Evolutionary conservation across 139 green algal genomes (phyloP).

Genomic region (Chlorella sp.): DNA sequence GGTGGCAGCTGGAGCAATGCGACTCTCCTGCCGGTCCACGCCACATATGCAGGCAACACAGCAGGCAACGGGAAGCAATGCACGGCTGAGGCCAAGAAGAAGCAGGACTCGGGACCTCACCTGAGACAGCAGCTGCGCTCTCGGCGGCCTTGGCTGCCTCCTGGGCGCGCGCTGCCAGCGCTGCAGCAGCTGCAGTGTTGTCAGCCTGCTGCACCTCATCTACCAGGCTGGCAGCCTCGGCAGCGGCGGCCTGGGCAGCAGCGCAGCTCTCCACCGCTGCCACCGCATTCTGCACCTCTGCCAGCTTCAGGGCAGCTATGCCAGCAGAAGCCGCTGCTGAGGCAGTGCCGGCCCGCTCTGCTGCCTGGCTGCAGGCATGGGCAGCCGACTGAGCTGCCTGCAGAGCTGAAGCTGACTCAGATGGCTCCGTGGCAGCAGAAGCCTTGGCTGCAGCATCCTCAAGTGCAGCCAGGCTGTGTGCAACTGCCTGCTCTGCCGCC

Average conservation of each 20-base stretch:
- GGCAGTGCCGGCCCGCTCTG: constrained; percentile 1
- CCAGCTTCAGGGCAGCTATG: not conserved
- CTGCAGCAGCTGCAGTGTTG: not conserved
- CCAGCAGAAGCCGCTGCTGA: not conserved
- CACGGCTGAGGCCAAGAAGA: not conserved
- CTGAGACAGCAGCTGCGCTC: not conserved
- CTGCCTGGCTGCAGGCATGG: not conserved
- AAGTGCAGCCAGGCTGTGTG: not conserved
- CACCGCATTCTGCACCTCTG: not conserved
- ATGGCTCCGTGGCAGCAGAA: not conserved
- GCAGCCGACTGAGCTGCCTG: not conserved
- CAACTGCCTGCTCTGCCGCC: not conserved
- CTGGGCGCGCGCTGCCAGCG: constrained; percentile 4
- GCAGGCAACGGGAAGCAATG: not conserved
- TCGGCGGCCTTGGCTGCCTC: not conserved
- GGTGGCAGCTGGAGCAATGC: not conserved
- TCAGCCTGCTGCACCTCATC: constrained; percentile 1
- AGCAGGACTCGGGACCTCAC: not conserved
- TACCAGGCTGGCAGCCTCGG: constrained; percentile 3
- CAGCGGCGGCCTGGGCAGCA: not conserved
- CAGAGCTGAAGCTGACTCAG: not conserved
- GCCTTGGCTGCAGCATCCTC: constrained; percentile 1
- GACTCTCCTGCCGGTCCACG: not conserved
- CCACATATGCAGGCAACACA: not conserved
- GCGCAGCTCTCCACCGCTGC: not conserved